Evolutionary conservation across 140 eudicot genomes (phyloP), one percentile per base, ranked within the genome.

Genomic region (Erigeron philadelphicus): DNA sequence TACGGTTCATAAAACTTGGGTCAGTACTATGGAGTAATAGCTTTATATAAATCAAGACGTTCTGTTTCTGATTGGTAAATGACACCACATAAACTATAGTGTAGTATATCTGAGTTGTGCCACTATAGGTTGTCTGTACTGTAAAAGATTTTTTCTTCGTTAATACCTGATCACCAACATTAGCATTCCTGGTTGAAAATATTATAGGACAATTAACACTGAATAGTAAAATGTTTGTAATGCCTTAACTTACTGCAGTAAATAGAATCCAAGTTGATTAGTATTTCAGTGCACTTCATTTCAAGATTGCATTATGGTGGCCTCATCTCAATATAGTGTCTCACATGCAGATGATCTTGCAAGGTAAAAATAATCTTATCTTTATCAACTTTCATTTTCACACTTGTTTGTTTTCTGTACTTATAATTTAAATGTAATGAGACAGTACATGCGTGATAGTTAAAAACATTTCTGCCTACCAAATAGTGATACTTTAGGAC

Each of bases 51-150:
- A 7, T 62, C 41, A 8, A 45, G 52, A 72, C 25, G 54, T 53
- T 49, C 16, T 18, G 0, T 12, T 50, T 19, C 45, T 59, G 19
- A 49, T n/a, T 44, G 59, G 76, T 68, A 68, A 68, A 44, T 64
- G 79, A 19, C 59, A 67, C 71, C 82, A 72, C 67, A 72, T 42
- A 73, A 67, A 50, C 60, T 54, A 46, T 62, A 74, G 68, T 74
- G 83, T 73, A 74, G 11, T 42, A 61, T 50, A 4, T 11, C 9
- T 9, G 69, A 67, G 52, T 75, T 74, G 76, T 17, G 18, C 72
- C 83, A 74, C 80, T 64, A 79, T 74, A 7, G 54, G 0, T 74
- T 79, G 80, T 74, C 83, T 69, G 48, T 46, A 46, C 40, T 17
- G 49, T 38, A 45, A 74, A 17, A 43, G 43, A 61, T 23, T 3